A percentile compares a stretch with the other conserved stretches of the same genome.
phyloP scores from a whole-genome alignment of 306 rosid genomes.

The Begonia peltatifolia region DNA sequence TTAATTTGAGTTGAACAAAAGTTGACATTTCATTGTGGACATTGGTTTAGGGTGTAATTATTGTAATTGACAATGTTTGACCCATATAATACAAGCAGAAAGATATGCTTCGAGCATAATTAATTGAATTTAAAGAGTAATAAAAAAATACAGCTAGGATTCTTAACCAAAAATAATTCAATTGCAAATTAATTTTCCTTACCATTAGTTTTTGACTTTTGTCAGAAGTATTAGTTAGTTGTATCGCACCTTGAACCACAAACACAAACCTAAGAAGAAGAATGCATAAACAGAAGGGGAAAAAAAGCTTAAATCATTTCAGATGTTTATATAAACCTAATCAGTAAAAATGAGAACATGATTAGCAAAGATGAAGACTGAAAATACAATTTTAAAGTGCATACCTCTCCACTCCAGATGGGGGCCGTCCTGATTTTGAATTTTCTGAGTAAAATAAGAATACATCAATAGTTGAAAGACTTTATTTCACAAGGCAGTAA shows the following conservation, averaged over 20 bases:
- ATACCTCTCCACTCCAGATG: conserved; percentile 61
- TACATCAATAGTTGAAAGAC: conserved; percentile 9
- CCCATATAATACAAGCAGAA: too few relatives aligned
- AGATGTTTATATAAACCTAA: too few relatives aligned
- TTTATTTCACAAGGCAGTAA: too few relatives aligned
- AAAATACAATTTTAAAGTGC: not conserved
- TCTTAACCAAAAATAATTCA: conserved; percentile 1
- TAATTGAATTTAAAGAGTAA: conserved; percentile 1
- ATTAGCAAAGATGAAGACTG: too few relatives aligned
- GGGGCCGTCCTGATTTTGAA: conserved; percentile 54
- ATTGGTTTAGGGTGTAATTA: too few relatives aligned
- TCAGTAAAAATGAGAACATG: too few relatives aligned
- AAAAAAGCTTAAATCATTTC: too few relatives aligned
- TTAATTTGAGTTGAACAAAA: too few relatives aligned
- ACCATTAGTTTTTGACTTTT: conserved; percentile 37
- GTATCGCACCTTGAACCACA: conserved; percentile 68
- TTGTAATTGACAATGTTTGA: too few relatives aligned
- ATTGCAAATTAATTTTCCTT: conserved; percentile 11
- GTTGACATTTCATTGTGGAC: too few relatives aligned
- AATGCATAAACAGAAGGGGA: too few relatives aligned
- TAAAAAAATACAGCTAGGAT: not conserved
- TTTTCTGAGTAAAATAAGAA: conserved; percentile 37
- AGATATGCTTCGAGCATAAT: too few relatives aligned
- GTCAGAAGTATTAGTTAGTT: conserved; percentile 29
- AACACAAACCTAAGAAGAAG: conserved; percentile 51